Percentiles rank a stretch among this genome's conserved stretches.
Conservation (phyloP, 2,329 filamentous ascomycete genomes). For the Alternaria ventricosa region DNA sequence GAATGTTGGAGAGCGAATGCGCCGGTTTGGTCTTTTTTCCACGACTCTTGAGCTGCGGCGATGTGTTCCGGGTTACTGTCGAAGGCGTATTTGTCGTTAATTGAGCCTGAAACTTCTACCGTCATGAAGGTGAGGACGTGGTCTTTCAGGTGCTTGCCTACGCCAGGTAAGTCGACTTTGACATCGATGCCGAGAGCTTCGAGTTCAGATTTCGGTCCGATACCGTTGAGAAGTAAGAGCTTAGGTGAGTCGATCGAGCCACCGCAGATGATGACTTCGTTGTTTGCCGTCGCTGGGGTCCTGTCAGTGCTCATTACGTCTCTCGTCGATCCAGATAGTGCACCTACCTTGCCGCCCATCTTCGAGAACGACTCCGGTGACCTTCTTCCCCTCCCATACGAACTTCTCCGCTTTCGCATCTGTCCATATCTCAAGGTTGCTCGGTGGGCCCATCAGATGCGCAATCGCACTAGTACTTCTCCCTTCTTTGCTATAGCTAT, state of each 20-base stretch:
- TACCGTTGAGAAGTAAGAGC: slow-evolving; percentile 57
- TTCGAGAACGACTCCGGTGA: slow-evolving; percentile 35
- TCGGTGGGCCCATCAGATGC: slow-evolving; percentile 49
- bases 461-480: slow-evolving; percentile 43
- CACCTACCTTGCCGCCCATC: slow-evolving; percentile 42
- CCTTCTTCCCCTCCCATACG: slow-evolving; percentile 34
- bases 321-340: background rate
- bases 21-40: slow-evolving; percentile 48
- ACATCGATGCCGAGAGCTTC: slow-evolving; percentile 51
- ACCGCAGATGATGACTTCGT: slow-evolving; percentile 44
- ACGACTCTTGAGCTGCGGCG: slow-evolving; percentile 55
- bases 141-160: slow-evolving; percentile 57
- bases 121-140: slow-evolving; percentile 55
- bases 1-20: slow-evolving; percentile 51
- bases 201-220: slow-evolving; percentile 55
- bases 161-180: slow-evolving; percentile 48
- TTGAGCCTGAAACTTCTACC: slow-evolving; percentile 48
- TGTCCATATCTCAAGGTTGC: slow-evolving; percentile 62
- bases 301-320: background rate
- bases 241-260: slow-evolving; percentile 46
- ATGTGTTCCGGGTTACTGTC: slow-evolving; percentile 32
- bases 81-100: slow-evolving; percentile 52
- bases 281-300: slow-evolving; percentile 28
- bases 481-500: slow-evolving; percentile 48
- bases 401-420: slow-evolving; percentile 53